Conservation (phyloP, 2,329 filamentous ascomycete genomes). For the Mollisia scopiformis region DNA sequence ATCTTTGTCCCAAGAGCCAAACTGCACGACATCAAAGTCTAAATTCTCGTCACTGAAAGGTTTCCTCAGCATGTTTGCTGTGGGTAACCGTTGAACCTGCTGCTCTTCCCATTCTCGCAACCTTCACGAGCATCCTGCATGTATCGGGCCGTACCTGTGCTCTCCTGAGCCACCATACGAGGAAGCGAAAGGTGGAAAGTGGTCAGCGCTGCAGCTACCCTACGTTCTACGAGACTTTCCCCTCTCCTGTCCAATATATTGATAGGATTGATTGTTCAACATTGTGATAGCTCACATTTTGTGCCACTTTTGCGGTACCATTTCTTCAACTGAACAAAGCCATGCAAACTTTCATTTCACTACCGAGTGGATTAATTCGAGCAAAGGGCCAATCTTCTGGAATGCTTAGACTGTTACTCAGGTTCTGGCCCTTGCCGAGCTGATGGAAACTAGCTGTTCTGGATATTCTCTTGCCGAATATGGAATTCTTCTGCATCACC, state of each 20-base stretch:
- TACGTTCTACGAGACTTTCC: constrained; percentile 15
- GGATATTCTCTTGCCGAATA: constrained; percentile 2
- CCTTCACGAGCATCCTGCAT: constrained; percentile 25
- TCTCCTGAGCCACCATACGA: constrained; percentile 24
- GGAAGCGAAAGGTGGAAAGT: constrained; percentile 18
- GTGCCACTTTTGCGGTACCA: constrained; percentile 9
- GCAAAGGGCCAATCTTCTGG: constrained; percentile 11
- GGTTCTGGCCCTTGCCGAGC: constrained; percentile 1
- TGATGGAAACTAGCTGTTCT: background rate
- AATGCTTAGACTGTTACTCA: constrained; percentile 16
- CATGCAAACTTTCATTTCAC: constrained; percentile 12
- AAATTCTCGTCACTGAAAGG: constrained; percentile 1
- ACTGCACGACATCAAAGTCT: background rate
- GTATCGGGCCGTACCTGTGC: constrained; percentile 27
- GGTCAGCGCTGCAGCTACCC: constrained; percentile 10
- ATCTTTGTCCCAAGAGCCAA: background rate
- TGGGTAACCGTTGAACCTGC: constrained; percentile 19
- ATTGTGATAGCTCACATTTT: constrained; percentile 21
- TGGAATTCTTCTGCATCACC: constrained; percentile 9
- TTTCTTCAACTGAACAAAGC: constrained; percentile 10
- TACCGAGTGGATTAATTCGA: constrained; percentile 8
- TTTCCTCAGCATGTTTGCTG: constrained; percentile 20
- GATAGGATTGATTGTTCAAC: constrained; percentile 7
- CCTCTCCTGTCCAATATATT: constrained; percentile 20
- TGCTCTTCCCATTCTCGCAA: constrained; percentile 18